Percentiles rank a stretch among this genome's conserved stretches.
These are phyloP conservation scores for Peronospora tabacina DNA, from an alignment of 352 stramenopile genomes.

Conservation along the genomic window DNA sequence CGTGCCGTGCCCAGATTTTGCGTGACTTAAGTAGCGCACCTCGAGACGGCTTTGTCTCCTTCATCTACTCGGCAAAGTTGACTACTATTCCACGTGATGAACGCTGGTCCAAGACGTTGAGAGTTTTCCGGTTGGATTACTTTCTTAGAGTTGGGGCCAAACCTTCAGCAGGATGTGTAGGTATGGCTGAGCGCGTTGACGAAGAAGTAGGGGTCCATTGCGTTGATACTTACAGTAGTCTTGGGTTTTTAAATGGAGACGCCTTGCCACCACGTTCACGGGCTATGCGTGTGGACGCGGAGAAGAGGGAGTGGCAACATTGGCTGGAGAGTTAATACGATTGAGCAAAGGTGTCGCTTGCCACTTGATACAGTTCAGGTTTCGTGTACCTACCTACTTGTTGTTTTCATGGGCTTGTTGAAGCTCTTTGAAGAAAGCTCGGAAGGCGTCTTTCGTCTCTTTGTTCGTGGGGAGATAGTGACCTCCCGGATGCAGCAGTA, in stretches of 20 bases:
- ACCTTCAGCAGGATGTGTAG: constrained; percentile 48
- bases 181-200: constrained; percentile 46
- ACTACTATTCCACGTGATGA: constrained; percentile 59
- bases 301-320: constrained; percentile 22
- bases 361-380: background rate
- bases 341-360: no score
- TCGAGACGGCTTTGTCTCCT: constrained; percentile 32
- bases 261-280: constrained; percentile 32
- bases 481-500: constrained; percentile 60
- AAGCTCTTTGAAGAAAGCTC: constrained; percentile 59
- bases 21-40: constrained; percentile 47
- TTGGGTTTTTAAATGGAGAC: constrained; percentile 37
- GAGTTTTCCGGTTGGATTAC: constrained; percentile 53
- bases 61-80: constrained; percentile 59
- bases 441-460: constrained; percentile 64
- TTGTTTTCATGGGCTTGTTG: constrained; percentile 15
- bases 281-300: constrained; percentile 20
- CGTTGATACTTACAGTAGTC: constrained; percentile 63
- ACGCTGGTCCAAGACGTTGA: constrained; percentile 74
- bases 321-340: background rate
- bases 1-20: no score
- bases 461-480: constrained; percentile 87
- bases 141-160: constrained; percentile 65
- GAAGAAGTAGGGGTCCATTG: constrained; percentile 60
- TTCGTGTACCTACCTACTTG: constrained; percentile 19